Evolutionary conservation across 768 basidiomycete genomes (phyloP), one percentile per base, ranked within the genome.

Genomic region (Epithele typhae): DNA sequence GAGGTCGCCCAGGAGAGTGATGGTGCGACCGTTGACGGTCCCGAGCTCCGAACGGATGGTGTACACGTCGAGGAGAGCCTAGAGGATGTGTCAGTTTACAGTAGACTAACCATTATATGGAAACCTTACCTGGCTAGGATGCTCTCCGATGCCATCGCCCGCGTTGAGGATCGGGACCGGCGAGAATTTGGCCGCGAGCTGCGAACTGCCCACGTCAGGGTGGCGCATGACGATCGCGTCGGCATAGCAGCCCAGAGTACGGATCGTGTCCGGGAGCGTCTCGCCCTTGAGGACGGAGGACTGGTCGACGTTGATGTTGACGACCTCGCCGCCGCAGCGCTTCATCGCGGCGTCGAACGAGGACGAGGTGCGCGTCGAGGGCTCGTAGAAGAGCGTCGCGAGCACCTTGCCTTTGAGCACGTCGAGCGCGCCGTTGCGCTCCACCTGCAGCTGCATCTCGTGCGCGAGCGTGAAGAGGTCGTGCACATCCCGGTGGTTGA

Each of bases 311-410:
- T 77, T 78, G 46, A 97, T 78, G 46, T 86, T 77, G n/a, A 96
- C 84, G 32, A 97, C 95, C 59, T 94, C 82, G 17, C 96, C 96
- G 22, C 96, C 96, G 59, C 92, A 92, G 40, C 96, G 82, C 66
- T 96, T 95, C 96, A 98, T 99, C 10, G 96, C 96, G 2, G 95
- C 87, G 62, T 99, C 95, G 59, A 99, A 99, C 8, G 95, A 97
- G 4, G 87, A 78, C 52, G 90, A 92, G 3, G 96, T 99, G 25
- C 96, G 78, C 3, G 96, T 99, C 3, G 93, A 96, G 1, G 95
- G 90, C 64, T 99, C 96, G 64, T 92, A 99, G 76, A 99, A 99
- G 30, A 94, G 64, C 18, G 84, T 93, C 62, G 87, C 92, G 5
- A 99, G 77, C 1, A 99, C 84, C 50, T 86, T 89, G 30, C 95